phyloP scores from a whole-genome alignment of 768 basidiomycete species.

The Crassisporium funariophilum region DNA sequence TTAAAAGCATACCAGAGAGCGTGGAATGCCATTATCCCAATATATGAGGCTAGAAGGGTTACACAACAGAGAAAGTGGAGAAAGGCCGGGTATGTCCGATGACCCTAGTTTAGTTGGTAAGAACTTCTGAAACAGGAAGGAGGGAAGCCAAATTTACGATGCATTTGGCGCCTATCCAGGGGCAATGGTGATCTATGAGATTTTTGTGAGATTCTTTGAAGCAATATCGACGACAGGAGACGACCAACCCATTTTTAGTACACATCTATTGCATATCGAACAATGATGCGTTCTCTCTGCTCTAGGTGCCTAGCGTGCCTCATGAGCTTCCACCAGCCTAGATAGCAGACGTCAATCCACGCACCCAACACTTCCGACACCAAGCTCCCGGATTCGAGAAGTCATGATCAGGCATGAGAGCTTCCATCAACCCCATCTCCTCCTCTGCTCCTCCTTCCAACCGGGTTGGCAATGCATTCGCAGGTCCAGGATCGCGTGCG shows the following conservation, averaged over 20 bases:
- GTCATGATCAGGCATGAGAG: slow-evolving; percentile 59
- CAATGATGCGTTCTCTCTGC: slow-evolving; percentile 85
- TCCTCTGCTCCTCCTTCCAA: slow-evolving; percentile 30
- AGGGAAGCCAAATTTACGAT: slow-evolving; percentile 53
- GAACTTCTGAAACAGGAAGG: no score
- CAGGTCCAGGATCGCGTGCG: slow-evolving; percentile 74
- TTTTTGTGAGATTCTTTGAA: slow-evolving; percentile 9
- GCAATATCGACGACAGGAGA: neutral
- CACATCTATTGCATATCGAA: slow-evolving; percentile 71
- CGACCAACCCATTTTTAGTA: slow-evolving; percentile 79
- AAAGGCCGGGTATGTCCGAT: slow-evolving; percentile 84
- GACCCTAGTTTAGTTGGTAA: no score
- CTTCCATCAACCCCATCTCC: slow-evolving; percentile 58
- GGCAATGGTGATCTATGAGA: slow-evolving; percentile 78
- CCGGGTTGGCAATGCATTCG: slow-evolving; percentile 28
- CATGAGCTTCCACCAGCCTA: no score
- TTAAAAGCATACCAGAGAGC: slow-evolving; percentile 68
- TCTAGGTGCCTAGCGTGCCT: slow-evolving; percentile 73
- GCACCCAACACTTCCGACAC: slow-evolving; percentile 78
- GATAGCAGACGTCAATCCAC: slow-evolving; percentile 14
- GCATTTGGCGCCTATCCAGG: slow-evolving; percentile 78
- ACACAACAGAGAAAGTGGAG: slow-evolving; percentile 73
- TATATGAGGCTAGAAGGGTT: slow-evolving; percentile 63
- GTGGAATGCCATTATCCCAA: slow-evolving; percentile 51
- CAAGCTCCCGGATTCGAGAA: slow-evolving; percentile 59